Evolutionary conservation across 371 early-diverging fungal genomes (phyloP).

Genomic region (Apophysomyces variabilis): DNA sequence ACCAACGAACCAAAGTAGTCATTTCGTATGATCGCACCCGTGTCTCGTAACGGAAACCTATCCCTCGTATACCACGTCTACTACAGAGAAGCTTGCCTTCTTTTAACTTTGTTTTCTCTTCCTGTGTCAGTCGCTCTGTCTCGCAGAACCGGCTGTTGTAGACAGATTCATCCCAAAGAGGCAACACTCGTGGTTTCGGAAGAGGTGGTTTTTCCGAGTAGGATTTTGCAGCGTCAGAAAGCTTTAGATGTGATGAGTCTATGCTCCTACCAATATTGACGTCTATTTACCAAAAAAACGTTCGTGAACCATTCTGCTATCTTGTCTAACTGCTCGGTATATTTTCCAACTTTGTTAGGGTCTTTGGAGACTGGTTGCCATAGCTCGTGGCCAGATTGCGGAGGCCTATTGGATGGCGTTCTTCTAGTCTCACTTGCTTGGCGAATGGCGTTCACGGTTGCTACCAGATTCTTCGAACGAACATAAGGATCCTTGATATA

Average conservation of each 20-base stretch:
- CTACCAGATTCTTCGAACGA: constrained; percentile 5
- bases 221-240: neutral
- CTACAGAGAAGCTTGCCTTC: constrained; percentile 26
- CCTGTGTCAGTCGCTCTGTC: constrained; percentile 14
- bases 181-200: neutral
- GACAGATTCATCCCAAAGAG: constrained; percentile 3
- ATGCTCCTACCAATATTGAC: no score
- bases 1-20: constrained; percentile 23
- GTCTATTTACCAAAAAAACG: constrained; percentile 19
- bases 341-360: neutral
- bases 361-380: constrained; percentile 15
- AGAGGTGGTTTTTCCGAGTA: neutral
- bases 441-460: neutral
- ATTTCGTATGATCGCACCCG: constrained; percentile 30
- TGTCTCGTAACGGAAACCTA: constrained; percentile 31
- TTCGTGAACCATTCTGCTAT: constrained; percentile 9
- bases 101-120: constrained; percentile 19
- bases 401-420: neutral
- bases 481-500: constrained; percentile 2
- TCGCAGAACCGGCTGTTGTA: neutral
- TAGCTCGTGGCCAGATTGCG: constrained; percentile 14
- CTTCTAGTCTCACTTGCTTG: neutral
- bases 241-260: neutral
- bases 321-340: constrained; percentile 17
- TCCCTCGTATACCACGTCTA: constrained; percentile 22